Conservation (phyloP, 495 filamentous ascomycete species). For the Talaromyces borbonicus region DNA sequence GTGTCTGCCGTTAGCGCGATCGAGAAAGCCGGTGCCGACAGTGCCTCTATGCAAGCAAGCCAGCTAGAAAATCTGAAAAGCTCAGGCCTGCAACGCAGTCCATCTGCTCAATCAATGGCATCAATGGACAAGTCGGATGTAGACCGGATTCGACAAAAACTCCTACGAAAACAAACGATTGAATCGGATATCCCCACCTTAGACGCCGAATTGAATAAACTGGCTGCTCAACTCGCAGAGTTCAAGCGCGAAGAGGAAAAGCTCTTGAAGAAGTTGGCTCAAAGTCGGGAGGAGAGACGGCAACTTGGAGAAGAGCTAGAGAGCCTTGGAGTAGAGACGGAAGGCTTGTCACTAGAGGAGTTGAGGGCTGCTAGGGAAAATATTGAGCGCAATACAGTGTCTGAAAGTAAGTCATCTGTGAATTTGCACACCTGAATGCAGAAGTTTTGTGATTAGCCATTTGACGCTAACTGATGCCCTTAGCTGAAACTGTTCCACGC, state of each 20-base stretch:
- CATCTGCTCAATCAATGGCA: slow-evolving; percentile 10
- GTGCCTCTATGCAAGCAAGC: neutral
- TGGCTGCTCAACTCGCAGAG: slow-evolving; percentile 38
- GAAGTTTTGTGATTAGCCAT: neutral
- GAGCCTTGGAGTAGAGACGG: slow-evolving; percentile 36
- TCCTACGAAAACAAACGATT: slow-evolving; percentile 43
- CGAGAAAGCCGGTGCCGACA: slow-evolving; percentile 8
- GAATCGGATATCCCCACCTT: slow-evolving; percentile 46
- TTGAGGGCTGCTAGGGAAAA: slow-evolving; percentile 29
- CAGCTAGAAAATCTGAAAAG: neutral
- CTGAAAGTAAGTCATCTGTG: slow-evolving; percentile 17
- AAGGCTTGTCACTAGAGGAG: slow-evolving; percentile 30
- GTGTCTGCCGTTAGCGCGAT: slow-evolving; percentile 10
- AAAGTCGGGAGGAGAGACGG: slow-evolving; percentile 24
- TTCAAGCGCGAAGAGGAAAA: slow-evolving; percentile 47
- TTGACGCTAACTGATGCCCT: neutral
- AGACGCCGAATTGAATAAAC: slow-evolving; percentile 42
- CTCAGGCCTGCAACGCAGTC: neutral
- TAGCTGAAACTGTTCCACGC: neutral
- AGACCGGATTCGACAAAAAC: slow-evolving; percentile 20
- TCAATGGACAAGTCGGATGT: slow-evolving; percentile 15
- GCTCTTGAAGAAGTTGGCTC: slow-evolving; percentile 49
- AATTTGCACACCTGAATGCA: neutral
- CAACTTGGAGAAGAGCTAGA: slow-evolving; percentile 48
- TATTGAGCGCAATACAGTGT: slow-evolving; percentile 16